These are phyloP conservation scores for Dactylellina parvicollis DNA, from an alignment of 2,329 filamentous ascomycete species.

Conservation along the genomic window DNA sequence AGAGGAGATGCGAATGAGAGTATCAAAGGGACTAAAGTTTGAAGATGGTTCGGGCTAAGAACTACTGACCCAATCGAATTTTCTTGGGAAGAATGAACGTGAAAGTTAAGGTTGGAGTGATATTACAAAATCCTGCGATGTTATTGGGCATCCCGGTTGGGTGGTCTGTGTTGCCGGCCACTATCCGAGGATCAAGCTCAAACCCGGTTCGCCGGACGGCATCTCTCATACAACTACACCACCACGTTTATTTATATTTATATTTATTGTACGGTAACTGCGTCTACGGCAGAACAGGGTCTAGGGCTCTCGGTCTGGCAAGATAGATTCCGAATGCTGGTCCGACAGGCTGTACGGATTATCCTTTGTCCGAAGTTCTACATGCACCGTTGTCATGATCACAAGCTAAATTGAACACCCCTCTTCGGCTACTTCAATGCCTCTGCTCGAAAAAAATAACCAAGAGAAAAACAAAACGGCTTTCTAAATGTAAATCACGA, in stretches of 20 bases:
- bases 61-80: slow-evolving; percentile 6
- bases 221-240: slow-evolving; percentile 1
- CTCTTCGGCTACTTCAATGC: slow-evolving; percentile 5
- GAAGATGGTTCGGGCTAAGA: slow-evolving; percentile 4
- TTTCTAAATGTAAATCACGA: slow-evolving; percentile 12
- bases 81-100: slow-evolving; percentile 25
- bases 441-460: neutral
- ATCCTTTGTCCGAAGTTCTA: slow-evolving; percentile 35
- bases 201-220: slow-evolving; percentile 46
- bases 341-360: slow-evolving; percentile 26
- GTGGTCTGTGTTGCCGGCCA: slow-evolving; percentile 51
- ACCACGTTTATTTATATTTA: neutral
- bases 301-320: slow-evolving; percentile 8
- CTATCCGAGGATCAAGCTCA: slow-evolving; percentile 48
- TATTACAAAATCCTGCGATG: slow-evolving; percentile 55
- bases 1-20: slow-evolving; percentile 55
- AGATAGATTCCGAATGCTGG: slow-evolving; percentile 13
- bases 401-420: slow-evolving; percentile 26
- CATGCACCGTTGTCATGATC: slow-evolving; percentile 31
- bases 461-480: neutral
- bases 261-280: neutral
- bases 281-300: slow-evolving; percentile 17
- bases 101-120: slow-evolving; percentile 34
- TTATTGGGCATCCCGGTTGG: slow-evolving; percentile 52
- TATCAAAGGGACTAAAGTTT: slow-evolving; percentile 33